phyloP scores from a whole-genome alignment of 1,284 basidiomycete species.

The Irpex lacteus region DNA sequence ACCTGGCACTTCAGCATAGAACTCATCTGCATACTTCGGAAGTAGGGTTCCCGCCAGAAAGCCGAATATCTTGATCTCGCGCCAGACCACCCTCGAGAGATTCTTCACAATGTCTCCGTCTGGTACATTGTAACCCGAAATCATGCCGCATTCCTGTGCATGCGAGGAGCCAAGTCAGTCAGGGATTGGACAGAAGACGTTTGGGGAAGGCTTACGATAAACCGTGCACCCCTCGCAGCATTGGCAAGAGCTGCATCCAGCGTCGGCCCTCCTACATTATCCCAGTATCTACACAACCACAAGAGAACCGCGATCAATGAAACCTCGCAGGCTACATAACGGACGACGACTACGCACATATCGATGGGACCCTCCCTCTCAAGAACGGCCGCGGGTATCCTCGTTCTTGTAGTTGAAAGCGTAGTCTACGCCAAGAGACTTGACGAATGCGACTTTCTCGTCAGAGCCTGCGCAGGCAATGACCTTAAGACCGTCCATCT shows the following conservation, averaged over 20 bases:
- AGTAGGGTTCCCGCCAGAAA: constrained; percentile 50
- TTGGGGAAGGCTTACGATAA: background rate
- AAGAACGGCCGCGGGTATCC: background rate
- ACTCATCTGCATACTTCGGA: constrained; percentile 38
- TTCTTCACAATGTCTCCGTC: background rate
- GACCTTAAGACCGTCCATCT: constrained; percentile 19
- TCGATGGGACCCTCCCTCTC: background rate
- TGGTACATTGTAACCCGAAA: background rate
- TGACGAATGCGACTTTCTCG: background rate
- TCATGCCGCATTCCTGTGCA: background rate
- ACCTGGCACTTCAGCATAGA: constrained; percentile 50
- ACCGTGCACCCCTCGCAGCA: background rate
- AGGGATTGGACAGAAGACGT: background rate
- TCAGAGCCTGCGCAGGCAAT: background rate
- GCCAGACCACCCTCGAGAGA: constrained; percentile 38
- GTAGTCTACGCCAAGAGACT: background rate
- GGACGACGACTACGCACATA: background rate
- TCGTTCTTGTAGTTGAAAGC: background rate
- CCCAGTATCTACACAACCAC: background rate
- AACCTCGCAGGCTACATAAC: background rate
- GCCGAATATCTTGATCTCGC: constrained; percentile 55
- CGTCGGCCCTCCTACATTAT: background rate
- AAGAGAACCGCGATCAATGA: background rate
- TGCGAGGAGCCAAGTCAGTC: background rate
- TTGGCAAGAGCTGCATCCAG: background rate